phyloP scores from a whole-genome alignment of 331 rosid species.

The Malus hybrid region DNA sequence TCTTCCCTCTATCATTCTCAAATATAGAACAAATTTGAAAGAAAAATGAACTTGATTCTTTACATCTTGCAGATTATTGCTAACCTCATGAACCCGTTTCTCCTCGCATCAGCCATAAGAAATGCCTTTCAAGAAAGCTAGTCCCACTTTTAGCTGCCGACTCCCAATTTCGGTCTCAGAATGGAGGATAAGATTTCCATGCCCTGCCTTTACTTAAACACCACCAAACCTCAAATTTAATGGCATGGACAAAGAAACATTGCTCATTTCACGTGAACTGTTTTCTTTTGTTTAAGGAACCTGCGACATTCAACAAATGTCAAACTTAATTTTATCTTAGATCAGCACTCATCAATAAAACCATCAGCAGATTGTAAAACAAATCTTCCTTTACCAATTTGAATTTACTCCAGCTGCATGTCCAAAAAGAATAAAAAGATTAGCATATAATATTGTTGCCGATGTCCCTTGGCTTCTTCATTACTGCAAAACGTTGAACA shows the following conservation, averaged over 20 bases:
- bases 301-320: not conserved
- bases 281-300: not conserved
- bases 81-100: not conserved
- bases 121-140: not conserved
- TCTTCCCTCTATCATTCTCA: not conserved
- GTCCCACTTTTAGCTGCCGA: not conserved
- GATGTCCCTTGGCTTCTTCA: not conserved
- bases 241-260: not conserved
- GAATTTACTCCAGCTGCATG: not conserved
- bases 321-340: not conserved
- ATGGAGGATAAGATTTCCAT: not conserved
- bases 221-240: not conserved
- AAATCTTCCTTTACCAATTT: not conserved
- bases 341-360: not conserved
- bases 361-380: not conserved
- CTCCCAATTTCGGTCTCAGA: not conserved
- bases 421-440: not conserved
- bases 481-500: not conserved
- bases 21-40: not conserved
- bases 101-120: not conserved
- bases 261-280: not conserved
- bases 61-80: not conserved
- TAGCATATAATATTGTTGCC: not conserved
- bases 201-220: not conserved
- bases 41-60: not conserved